Percentiles rank a stretch among this genome's conserved stretches.
Conservation (phyloP, 441 rosid genomes). For the Sinapis alba region DNA sequence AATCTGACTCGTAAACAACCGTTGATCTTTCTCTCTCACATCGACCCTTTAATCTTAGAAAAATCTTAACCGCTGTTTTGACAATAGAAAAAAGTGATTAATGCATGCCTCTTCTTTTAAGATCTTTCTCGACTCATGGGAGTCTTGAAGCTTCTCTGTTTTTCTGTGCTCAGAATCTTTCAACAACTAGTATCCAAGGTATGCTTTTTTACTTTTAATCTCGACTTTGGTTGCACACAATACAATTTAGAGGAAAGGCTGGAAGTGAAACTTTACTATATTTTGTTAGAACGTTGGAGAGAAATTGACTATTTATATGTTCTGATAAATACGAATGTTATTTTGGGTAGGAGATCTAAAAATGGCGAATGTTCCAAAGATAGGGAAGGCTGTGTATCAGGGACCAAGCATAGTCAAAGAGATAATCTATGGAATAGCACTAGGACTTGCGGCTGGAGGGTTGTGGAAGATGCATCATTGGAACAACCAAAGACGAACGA, state of each 20-base stretch:
- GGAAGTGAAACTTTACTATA: not conserved
- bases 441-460: slow-evolving; percentile 45
- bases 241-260: not conserved
- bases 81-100: not conserved
- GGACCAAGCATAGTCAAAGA: slow-evolving; percentile 55
- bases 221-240: not conserved
- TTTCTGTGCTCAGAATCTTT: not conserved
- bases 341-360: not conserved
- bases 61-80: not conserved
- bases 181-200: slow-evolving; percentile 3
- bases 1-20: slow-evolving; percentile 6
- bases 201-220: not conserved
- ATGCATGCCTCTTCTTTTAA: not conserved
- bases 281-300: not conserved
- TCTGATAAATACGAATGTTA: not conserved
- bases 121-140: slow-evolving; percentile 11
- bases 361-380: slow-evolving; percentile 36
- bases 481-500: slow-evolving; percentile 47
- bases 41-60: slow-evolving; percentile 6
- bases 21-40: slow-evolving; percentile 11
- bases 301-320: not conserved
- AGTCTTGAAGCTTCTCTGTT: slow-evolving; percentile 31
- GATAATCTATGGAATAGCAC: slow-evolving; percentile 42
- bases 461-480: slow-evolving; percentile 57
- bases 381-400: slow-evolving; percentile 36